Conservation (phyloP, 2,329 filamentous ascomycete species). For the Fusarium tjaetaba region DNA sequence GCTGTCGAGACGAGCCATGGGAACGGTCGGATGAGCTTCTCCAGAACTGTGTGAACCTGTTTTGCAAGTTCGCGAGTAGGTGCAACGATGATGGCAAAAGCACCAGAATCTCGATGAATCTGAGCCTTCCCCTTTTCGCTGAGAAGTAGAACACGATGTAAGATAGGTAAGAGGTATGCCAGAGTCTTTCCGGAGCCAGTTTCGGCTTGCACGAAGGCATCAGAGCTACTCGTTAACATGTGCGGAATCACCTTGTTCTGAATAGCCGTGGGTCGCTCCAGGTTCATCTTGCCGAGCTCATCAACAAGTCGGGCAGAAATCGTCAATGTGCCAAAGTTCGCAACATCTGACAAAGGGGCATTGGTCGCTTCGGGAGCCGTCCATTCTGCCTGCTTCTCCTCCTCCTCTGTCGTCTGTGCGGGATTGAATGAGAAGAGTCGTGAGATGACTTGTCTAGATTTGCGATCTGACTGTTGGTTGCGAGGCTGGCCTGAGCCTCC, state of each 20-base stretch:
- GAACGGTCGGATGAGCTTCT: slow-evolving; percentile 85
- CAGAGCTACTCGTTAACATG: slow-evolving; percentile 80
- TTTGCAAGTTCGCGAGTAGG: slow-evolving; percentile 94
- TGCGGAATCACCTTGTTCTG: slow-evolving; percentile 89
- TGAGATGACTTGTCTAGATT: slow-evolving; percentile 75
- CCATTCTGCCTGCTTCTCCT: slow-evolving; percentile 61
- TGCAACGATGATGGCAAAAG: slow-evolving; percentile 94
- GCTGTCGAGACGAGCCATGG: slow-evolving; percentile 95
- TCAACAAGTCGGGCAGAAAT: slow-evolving; percentile 82
- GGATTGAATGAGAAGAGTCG: slow-evolving; percentile 95
- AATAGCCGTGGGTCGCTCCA: slow-evolving; percentile 93
- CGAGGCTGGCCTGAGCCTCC: slow-evolving; percentile 30
- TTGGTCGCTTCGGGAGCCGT: slow-evolving; percentile 80
- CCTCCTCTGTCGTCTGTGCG: slow-evolving; percentile 69
- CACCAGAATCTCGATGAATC: slow-evolving; percentile 84
- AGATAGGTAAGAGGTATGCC: slow-evolving; percentile 92
- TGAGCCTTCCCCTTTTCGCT: slow-evolving; percentile 66
- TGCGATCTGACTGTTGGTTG: slow-evolving; percentile 38
- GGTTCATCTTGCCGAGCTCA: slow-evolving; percentile 85
- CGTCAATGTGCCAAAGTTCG: slow-evolving; percentile 87
- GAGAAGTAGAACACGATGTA: slow-evolving; percentile 86
- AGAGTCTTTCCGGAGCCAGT: slow-evolving; percentile 98
- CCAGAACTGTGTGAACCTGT: slow-evolving; percentile 88
- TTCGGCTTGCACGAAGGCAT: slow-evolving; percentile 96
- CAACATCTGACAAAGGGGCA: slow-evolving; percentile 85